These are phyloP conservation scores for Lotus japonicus DNA, from an alignment of 306 rosid species.

Conservation along the genomic window DNA sequence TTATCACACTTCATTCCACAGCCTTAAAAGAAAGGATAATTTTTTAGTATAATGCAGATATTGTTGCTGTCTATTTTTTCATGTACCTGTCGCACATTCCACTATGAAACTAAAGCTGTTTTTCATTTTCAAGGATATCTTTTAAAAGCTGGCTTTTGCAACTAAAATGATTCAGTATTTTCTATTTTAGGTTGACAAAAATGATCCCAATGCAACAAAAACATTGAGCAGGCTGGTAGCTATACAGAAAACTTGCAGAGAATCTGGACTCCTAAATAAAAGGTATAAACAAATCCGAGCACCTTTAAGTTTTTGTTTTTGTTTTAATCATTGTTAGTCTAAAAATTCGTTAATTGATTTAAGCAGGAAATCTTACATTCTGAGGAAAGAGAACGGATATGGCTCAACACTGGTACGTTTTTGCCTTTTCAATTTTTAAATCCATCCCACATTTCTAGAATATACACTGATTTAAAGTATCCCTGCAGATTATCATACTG, in stretches of 20 bases:
- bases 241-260: conserved; percentile 71
- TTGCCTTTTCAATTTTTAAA: not conserved
- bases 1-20: not conserved
- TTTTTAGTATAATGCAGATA: conserved; percentile 2
- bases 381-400: conserved; percentile 29
- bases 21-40: not conserved
- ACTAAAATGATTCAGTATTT: conserved; percentile 6
- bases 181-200: conserved; percentile 61
- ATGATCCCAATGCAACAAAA: conserved; percentile 83
- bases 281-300: conserved; percentile 37
- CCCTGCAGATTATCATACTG: conserved; percentile 58
- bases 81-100: not conserved
- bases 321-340: conserved; percentile 7
- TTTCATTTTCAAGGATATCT: conserved; percentile 5
- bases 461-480: conserved; percentile 13
- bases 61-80: not conserved
- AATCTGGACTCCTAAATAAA: conserved; percentile 64
- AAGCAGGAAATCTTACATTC: conserved; percentile 56
- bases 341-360: conserved; percentile 24
- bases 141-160: not conserved
- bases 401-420: conserved; percentile 47
- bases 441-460: not conserved
- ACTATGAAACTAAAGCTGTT: not conserved
- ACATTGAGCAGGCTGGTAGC: conserved; percentile 70
- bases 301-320: conserved; percentile 19